Conservation (phyloP, 345 rosid species). For the Syzygium grande region DNA sequence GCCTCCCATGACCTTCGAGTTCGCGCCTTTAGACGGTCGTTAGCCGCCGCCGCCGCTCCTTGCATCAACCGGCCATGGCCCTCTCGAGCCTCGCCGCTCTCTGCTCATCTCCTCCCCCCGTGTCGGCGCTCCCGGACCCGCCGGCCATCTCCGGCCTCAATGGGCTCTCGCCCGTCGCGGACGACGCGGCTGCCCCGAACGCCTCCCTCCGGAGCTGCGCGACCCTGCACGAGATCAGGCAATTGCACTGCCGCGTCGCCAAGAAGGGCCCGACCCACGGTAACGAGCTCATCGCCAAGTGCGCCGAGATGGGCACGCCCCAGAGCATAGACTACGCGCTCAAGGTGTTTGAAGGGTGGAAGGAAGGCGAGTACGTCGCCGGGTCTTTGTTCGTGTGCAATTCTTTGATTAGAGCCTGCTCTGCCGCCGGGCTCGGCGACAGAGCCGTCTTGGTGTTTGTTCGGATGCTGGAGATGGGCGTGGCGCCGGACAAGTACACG, state of each 20-base stretch:
- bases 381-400: slow-evolving; percentile 44
- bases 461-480: slow-evolving; percentile 26
- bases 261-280: slow-evolving; percentile 22
- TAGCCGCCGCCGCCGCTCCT: background rate
- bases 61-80: background rate
- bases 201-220: slow-evolving; percentile 23
- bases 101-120: background rate
- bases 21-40: background rate
- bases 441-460: slow-evolving; percentile 31
- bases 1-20: background rate
- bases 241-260: slow-evolving; percentile 24
- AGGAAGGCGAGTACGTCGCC: slow-evolving; percentile 11
- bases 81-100: background rate
- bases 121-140: background rate
- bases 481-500: slow-evolving; percentile 48
- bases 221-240: slow-evolving; percentile 29
- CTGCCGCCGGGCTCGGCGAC: slow-evolving; percentile 30
- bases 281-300: slow-evolving; percentile 26
- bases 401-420: slow-evolving; percentile 47
- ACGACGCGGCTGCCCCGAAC: background rate
- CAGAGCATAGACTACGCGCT: slow-evolving; percentile 49
- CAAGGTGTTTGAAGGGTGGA: slow-evolving; percentile 26
- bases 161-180: background rate
- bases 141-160: background rate
- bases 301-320: slow-evolving; percentile 35